These are phyloP conservation scores for Solanum pimpinellifolium DNA, from an alignment of 257 asterid species.

Conservation along the genomic window DNA sequence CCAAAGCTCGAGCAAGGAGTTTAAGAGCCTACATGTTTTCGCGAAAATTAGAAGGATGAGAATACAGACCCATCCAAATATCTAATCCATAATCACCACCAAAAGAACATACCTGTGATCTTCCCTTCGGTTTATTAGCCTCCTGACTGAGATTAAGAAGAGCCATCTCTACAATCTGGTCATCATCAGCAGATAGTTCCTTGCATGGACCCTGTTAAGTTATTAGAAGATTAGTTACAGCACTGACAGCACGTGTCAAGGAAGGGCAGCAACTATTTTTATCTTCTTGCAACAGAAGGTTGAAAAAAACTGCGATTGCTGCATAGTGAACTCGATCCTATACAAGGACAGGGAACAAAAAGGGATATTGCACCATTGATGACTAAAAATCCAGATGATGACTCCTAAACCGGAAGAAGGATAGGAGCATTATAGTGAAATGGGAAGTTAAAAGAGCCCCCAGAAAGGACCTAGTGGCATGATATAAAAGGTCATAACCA, in stretches of 20 bases:
- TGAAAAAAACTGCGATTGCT: background rate
- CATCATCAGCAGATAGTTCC: constrained; percentile 12
- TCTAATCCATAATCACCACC: background rate
- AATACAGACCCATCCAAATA: background rate
- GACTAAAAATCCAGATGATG: background rate
- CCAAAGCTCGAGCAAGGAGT: constrained; percentile 33
- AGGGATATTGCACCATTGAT: background rate
- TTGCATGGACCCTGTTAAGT: constrained; percentile 11
- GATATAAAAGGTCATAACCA: background rate
- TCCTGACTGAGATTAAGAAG: constrained; percentile 23
- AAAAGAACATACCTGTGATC: constrained; percentile 17
- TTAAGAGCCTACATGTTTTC: constrained; percentile 22
- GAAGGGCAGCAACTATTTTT: background rate
- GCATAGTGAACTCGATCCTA: background rate
- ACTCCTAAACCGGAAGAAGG: background rate
- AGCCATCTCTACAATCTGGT: constrained; percentile 29
- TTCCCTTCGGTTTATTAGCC: constrained; percentile 19
- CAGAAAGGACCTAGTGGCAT: background rate
- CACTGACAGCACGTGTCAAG: background rate
- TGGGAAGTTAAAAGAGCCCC: background rate
- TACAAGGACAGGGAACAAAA: background rate
- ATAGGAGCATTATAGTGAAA: background rate
- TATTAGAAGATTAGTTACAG: background rate
- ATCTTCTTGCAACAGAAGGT: background rate
- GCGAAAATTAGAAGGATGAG: background rate